These are phyloP conservation scores for Ogataea methanolica DNA, from an alignment of 805 yeast genomes.

Conservation along the genomic window DNA sequence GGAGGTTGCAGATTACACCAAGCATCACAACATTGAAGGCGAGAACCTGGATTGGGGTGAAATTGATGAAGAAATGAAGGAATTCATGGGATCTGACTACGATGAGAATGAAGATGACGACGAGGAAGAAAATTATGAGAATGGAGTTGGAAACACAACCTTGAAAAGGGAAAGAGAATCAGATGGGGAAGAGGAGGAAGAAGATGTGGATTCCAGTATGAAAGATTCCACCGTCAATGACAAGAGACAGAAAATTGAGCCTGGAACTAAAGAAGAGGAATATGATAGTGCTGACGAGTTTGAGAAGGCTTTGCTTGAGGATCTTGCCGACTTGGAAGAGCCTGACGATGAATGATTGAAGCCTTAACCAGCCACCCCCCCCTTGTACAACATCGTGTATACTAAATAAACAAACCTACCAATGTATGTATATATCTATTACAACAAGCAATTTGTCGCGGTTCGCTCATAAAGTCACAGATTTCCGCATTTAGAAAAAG, in stretches of 20 bases:
- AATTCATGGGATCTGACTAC: constrained; percentile 43
- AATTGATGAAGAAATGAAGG: constrained; percentile 53
- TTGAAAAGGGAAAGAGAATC: constrained; percentile 18
- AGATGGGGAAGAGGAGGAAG: constrained; percentile 18
- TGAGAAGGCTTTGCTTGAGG: constrained; percentile 46
- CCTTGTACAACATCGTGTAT: neutral
- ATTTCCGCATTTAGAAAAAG: too few relatives aligned
- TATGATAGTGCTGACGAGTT: constrained; percentile 39
- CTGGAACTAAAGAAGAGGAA: constrained; percentile 17
- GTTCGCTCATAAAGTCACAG: too few relatives aligned
- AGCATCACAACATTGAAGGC: constrained; percentile 33
- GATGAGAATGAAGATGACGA: constrained; percentile 31
- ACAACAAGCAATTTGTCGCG: too few relatives aligned
- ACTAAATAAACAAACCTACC: too few relatives aligned
- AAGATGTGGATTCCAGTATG: constrained; percentile 14
- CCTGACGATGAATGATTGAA: constrained; percentile 1
- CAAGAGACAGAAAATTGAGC: constrained; percentile 13
- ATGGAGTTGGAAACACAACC: constrained; percentile 11
- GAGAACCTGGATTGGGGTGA: constrained; percentile 46
- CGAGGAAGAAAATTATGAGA: constrained; percentile 3
- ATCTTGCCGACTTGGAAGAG: constrained; percentile 43
- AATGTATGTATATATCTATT: too few relatives aligned
- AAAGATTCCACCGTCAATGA: constrained; percentile 13
- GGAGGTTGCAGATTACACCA: constrained; percentile 41
- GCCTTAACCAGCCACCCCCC: neutral